A percentile compares a stretch with the other conserved stretches of the same genome.
Conservation (phyloP, 768 basidiomycete genomes). For the Trametopsis cervina region DNA sequence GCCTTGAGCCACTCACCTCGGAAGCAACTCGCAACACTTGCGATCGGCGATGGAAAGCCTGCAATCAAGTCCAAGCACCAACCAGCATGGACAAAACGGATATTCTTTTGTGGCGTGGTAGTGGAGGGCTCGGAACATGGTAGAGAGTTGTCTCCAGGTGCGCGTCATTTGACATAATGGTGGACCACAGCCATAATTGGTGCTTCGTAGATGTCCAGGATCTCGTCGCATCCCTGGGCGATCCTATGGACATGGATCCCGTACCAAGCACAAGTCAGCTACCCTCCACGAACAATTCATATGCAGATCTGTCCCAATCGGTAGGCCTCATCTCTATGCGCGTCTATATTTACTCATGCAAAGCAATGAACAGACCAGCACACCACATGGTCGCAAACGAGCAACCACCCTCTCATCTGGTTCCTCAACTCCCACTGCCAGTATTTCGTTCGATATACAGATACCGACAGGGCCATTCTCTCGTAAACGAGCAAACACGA, state of each 20-base stretch:
- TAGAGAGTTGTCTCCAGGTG: slow-evolving; percentile 61
- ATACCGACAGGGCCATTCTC: slow-evolving; percentile 28
- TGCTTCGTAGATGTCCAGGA: slow-evolving; percentile 61
- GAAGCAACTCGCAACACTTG: slow-evolving; percentile 58
- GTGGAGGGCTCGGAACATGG: slow-evolving; percentile 78
- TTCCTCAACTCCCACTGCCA: not conserved
- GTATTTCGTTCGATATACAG: not conserved
- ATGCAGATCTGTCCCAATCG: slow-evolving; percentile 23
- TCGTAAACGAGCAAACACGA: slow-evolving; percentile 51
- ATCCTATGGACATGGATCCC: slow-evolving; percentile 47
- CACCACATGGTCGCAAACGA: slow-evolving; percentile 40
- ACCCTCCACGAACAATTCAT: slow-evolving; percentile 33
- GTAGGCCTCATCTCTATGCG: slow-evolving; percentile 16
- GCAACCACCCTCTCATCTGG: slow-evolving; percentile 48
- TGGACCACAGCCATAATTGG: slow-evolving; percentile 3
- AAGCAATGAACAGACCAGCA: slow-evolving; percentile 4
- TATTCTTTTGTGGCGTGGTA: slow-evolving; percentile 86
- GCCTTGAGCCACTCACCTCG: slow-evolving; percentile 64
- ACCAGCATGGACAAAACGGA: slow-evolving; percentile 60
- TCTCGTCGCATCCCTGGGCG: slow-evolving; percentile 70
- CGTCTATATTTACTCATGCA: not conserved
- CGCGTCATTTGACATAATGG: slow-evolving; percentile 11
- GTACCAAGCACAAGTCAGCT: slow-evolving; percentile 30
- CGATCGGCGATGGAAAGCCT: slow-evolving; percentile 57
- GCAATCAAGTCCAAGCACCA: slow-evolving; percentile 31